These are phyloP conservation scores for Hydnomerulius pinastri DNA, from an alignment of 768 basidiomycete genomes.

Conservation along the genomic window DNA sequence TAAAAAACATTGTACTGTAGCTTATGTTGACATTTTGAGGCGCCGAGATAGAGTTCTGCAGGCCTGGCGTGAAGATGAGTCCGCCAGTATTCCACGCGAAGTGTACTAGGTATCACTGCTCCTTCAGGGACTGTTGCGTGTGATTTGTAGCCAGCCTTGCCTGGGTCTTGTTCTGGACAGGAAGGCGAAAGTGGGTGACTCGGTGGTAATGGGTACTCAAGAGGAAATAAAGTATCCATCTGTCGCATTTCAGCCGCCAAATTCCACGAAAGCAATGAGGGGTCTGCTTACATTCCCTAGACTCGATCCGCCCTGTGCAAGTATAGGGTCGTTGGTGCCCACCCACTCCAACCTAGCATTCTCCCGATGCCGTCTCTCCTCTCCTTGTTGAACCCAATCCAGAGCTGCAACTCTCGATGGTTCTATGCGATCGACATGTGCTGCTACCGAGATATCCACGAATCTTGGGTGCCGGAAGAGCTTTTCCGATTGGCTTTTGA, in stretches of 20 bases:
- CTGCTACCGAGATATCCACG: constrained; percentile 36
- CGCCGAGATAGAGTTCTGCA: constrained; percentile 46
- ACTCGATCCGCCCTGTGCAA: constrained; percentile 25
- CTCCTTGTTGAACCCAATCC: constrained; percentile 25
- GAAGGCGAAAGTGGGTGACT: constrained; percentile 17
- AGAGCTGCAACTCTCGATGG: constrained; percentile 20
- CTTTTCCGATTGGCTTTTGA: constrained; percentile 37
- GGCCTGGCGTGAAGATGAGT: constrained; percentile 43
- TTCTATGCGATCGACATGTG: constrained; percentile 25
- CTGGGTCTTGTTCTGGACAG: constrained; percentile 19
- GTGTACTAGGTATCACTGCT: not conserved
- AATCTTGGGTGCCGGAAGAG: constrained; percentile 45
- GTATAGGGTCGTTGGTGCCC: constrained; percentile 14
- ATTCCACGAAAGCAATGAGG: not conserved
- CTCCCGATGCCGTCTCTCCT: not conserved
- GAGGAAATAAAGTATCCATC: constrained; percentile 38
- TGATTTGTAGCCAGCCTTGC: constrained; percentile 9
- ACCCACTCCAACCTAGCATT: not conserved
- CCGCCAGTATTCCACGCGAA: constrained; percentile 14
- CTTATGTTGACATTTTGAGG: constrained; percentile 33
- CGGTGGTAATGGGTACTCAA: constrained; percentile 30
- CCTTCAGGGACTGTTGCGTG: not conserved
- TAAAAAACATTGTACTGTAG: constrained; percentile 38
- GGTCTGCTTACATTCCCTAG: constrained; percentile 43
- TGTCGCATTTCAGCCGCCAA: constrained; percentile 11